These are phyloP conservation scores for Blastocladiella britannica DNA, from an alignment of 192 early-diverging fungal species.

Conservation along the genomic window DNA sequence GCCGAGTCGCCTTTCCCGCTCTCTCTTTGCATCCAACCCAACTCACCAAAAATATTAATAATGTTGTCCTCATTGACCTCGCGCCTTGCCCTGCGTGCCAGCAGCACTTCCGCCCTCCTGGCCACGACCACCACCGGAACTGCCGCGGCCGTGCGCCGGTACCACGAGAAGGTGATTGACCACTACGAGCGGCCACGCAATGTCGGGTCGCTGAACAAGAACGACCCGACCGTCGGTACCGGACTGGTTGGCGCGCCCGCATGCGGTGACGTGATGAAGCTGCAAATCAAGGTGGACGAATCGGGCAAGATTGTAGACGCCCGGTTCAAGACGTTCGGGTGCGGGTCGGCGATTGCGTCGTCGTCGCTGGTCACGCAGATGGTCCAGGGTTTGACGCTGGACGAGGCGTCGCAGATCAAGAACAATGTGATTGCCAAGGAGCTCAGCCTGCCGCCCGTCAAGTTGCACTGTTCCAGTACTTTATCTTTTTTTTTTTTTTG, in stretches of 20 bases:
- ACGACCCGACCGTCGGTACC: slow-evolving; percentile 75
- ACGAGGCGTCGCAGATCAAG: slow-evolving; percentile 76
- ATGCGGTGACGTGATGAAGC: slow-evolving; percentile 78
- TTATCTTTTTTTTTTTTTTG: slow-evolving; percentile 9
- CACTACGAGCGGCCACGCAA: slow-evolving; percentile 94
- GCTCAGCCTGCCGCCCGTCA: slow-evolving; percentile 82
- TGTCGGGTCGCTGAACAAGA: slow-evolving; percentile 79
- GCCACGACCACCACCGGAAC: too few species aligned
- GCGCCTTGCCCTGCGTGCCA: too few species aligned
- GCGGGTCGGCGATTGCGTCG: slow-evolving; percentile 89
- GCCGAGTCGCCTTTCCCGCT: too few species aligned
- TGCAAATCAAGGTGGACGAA: slow-evolving; percentile 95
- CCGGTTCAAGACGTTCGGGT: slow-evolving; percentile 98
- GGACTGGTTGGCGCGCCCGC: slow-evolving; percentile 82
- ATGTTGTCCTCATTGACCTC: too few species aligned
- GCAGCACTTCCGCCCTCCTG: too few species aligned
- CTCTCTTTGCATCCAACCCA: too few species aligned
- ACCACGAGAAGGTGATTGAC: slow-evolving; percentile 67
- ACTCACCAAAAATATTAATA: too few species aligned
- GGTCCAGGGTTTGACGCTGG: slow-evolving; percentile 80
- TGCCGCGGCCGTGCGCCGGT: slow-evolving; percentile 8
- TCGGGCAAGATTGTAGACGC: slow-evolving; percentile 82
- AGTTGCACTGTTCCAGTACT: slow-evolving; percentile 92
- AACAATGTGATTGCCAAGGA: slow-evolving; percentile 97
- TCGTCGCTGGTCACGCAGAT: slow-evolving; percentile 81